Conservation (phyloP, 2,329 filamentous ascomycete genomes). For the Lachnellula arida region DNA sequence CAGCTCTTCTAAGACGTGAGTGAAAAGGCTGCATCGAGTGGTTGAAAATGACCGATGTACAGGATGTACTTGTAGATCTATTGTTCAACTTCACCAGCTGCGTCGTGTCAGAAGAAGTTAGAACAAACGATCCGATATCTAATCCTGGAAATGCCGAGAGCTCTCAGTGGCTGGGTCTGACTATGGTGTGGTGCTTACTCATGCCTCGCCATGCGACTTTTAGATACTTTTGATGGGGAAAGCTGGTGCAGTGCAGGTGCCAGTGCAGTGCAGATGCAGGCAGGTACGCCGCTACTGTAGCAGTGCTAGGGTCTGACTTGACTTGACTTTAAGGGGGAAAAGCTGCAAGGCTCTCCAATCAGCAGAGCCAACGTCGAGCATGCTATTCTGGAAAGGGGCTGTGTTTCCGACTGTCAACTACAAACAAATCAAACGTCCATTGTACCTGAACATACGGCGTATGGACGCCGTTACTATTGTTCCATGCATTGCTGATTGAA, state of each 20-base stretch:
- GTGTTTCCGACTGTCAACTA: neutral
- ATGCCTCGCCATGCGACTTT: neutral
- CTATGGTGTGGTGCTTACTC: neutral
- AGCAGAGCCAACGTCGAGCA: neutral
- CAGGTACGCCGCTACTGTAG: no score
- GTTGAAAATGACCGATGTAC: no score
- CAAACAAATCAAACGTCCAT: neutral
- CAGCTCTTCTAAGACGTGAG: no score
- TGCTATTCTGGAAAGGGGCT: conserved; percentile 9
- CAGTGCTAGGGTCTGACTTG: neutral
- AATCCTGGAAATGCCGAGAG: neutral
- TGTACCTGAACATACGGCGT: no score
- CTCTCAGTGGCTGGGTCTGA: neutral
- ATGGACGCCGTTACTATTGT: no score
- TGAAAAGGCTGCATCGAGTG: no score
- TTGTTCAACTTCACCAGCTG: no score
- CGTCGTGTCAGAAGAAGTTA: no score
- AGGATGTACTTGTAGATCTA: no score
- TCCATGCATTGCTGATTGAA: neutral
- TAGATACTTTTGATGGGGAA: neutral
- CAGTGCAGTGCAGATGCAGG: no score
- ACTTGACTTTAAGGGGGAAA: neutral
- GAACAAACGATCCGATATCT: neutral
- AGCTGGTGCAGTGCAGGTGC: neutral
- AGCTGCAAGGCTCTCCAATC: neutral